These are phyloP conservation scores for Excoecaria cochinchinensis DNA, from an alignment of 345 rosid genomes.

Conservation along the genomic window DNA sequence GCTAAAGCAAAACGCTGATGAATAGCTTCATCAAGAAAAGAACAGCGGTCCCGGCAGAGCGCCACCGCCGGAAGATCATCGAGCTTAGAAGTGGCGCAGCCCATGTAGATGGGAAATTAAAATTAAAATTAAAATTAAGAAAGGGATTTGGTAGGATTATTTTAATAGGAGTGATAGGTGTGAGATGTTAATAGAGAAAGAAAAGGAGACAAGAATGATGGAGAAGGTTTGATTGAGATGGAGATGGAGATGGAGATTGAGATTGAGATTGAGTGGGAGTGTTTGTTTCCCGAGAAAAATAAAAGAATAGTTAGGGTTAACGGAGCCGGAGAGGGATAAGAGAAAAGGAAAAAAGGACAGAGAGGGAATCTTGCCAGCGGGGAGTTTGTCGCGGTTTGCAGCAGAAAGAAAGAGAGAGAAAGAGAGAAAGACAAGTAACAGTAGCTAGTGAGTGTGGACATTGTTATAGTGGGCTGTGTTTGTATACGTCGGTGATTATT, in stretches of 20 bases:
- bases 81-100: conserved; percentile 79
- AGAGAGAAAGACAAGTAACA: conserved; percentile 4
- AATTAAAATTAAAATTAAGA: background rate
- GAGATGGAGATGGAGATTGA: too few relatives aligned
- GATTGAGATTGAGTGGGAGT: too few relatives aligned
- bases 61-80: conserved; percentile 96
- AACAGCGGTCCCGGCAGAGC: conserved; percentile 79
- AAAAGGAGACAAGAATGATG: too few relatives aligned
- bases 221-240: background rate
- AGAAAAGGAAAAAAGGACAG: conserved; percentile 16
- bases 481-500: conserved; percentile 5
- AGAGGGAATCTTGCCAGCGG: conserved; percentile 70
- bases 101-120: conserved; percentile 28
- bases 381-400: conserved; percentile 59
- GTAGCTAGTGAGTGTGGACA: background rate
- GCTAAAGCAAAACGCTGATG: conserved; percentile 73
- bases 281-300: conserved; percentile 33
- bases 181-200: too few relatives aligned
- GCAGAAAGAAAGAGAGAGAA: conserved; percentile 20
- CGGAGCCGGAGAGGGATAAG: background rate
- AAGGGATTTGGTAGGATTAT: background rate
- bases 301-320: conserved; percentile 11
- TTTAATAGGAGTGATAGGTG: background rate
- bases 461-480: background rate
- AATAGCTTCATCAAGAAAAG: conserved; percentile 65